Conservation (phyloP, 768 basidiomycete species). For the Vararia minispora region DNA sequence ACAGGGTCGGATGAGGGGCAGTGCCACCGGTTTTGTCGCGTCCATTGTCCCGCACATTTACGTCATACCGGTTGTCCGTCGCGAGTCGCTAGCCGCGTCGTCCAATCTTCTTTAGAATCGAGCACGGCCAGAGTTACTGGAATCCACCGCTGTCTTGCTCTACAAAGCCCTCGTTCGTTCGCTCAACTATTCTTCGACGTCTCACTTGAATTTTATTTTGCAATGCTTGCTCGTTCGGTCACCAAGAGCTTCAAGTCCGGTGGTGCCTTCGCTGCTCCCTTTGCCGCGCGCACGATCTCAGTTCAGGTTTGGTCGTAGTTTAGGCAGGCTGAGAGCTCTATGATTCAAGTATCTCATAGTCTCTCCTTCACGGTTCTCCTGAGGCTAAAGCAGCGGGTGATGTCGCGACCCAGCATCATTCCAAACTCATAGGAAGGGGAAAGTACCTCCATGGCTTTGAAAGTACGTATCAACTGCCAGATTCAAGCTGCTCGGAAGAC, state of each 20-base stretch:
- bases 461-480: conserved; percentile 34
- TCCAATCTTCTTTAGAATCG: too few relatives aligned
- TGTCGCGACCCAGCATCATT: conserved; percentile 69
- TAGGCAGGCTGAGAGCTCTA: conserved; percentile 14
- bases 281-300: conserved; percentile 18
- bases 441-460: conserved; percentile 92
- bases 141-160: too few relatives aligned
- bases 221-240: conserved; percentile 17
- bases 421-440: conserved; percentile 78
- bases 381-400: conserved; percentile 82
- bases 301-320: conserved; percentile 21
- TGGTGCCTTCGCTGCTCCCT: conserved; percentile 6
- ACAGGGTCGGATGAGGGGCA: too few relatives aligned
- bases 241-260: conserved; percentile 13
- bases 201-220: too few relatives aligned
- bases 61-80: too few relatives aligned
- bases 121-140: too few relatives aligned
- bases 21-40: too few relatives aligned
- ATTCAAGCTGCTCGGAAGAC: conserved; percentile 4
- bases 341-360: conserved; percentile 34
- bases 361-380: conserved; percentile 86
- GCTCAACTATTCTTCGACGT: too few relatives aligned
- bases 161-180: too few relatives aligned
- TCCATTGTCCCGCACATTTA: too few relatives aligned
- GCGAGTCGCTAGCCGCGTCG: too few relatives aligned